phyloP scores from a whole-genome alignment of 768 basidiomycete species.

The Mycena leptocephala region DNA sequence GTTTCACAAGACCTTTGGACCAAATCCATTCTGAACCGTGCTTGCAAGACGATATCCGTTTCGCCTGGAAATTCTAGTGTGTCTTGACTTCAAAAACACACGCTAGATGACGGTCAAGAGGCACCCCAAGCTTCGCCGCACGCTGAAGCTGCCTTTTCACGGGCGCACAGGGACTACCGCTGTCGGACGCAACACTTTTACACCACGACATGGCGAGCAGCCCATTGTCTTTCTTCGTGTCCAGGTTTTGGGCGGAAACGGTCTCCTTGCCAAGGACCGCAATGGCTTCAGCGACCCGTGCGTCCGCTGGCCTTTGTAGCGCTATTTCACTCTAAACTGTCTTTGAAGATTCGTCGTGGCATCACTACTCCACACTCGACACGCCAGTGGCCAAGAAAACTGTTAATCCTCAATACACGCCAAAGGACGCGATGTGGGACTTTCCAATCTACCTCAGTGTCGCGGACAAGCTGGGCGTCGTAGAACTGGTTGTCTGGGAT shows the following conservation, averaged over 20 bases:
- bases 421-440: conserved; percentile 50
- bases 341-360: conserved; percentile 80
- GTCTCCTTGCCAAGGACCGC: conserved; percentile 75
- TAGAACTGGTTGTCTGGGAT: conserved; percentile 96
- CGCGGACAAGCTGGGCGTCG: conserved; percentile 77
- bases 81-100: neutral
- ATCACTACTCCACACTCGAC: conserved; percentile 71
- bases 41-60: no score
- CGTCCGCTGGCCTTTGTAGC: conserved; percentile 47
- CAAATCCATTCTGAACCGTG: no score
- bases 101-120: conserved; percentile 22
- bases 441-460: conserved; percentile 70
- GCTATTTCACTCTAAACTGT: neutral
- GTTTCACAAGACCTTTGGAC: no score
- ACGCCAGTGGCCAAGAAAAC: conserved; percentile 86
- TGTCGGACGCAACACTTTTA: conserved; percentile 36
- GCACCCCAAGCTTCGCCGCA: conserved; percentile 31
- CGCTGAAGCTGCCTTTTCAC: conserved; percentile 26
- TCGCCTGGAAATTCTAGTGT: neutral
- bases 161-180: conserved; percentile 10
- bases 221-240: conserved; percentile 80
- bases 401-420: conserved; percentile 74
- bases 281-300: conserved; percentile 86
- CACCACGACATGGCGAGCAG: conserved; percentile 71
- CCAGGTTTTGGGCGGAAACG: conserved; percentile 76